These are phyloP conservation scores for Cyberlindnera sargentensis DNA, from an alignment of 805 yeast genomes.

Conservation along the genomic window DNA sequence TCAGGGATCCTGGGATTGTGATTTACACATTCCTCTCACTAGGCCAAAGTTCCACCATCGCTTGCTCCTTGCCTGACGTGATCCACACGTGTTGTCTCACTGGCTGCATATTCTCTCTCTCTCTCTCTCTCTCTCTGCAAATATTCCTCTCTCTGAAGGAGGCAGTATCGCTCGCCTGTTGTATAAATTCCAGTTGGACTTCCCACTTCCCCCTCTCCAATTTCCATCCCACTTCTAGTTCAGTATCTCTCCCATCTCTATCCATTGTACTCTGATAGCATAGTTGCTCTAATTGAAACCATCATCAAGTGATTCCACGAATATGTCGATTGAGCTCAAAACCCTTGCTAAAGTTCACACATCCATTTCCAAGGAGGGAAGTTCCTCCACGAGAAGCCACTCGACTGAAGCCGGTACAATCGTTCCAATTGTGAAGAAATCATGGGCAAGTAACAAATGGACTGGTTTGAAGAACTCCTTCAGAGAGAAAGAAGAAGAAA, in stretches of 20 bases:
- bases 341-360: background rate
- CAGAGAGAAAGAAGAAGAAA: constrained; percentile 23
- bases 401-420: background rate
- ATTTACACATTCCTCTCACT: too few species aligned
- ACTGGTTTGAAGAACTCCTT: constrained; percentile 26
- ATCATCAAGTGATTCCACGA: background rate
- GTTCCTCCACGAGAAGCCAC: background rate
- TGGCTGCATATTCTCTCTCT: too few species aligned
- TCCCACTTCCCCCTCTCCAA: background rate
- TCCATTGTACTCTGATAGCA: too few species aligned
- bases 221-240: background rate
- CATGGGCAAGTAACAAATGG: constrained; percentile 10
- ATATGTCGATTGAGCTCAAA: background rate
- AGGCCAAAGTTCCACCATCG: too few species aligned
- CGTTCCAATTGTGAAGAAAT: background rate
- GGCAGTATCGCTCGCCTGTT: too few species aligned
- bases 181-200: too few species aligned
- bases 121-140: too few species aligned
- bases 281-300: background rate
- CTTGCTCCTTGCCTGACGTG: too few species aligned
- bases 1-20: too few species aligned
- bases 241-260: too few species aligned
- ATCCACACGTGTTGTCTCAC: too few species aligned
- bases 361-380: background rate
- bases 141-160: too few species aligned